Evolutionary conservation across 805 yeast species (phyloP), one percentile per base, ranked within the genome.

Genomic region (Sugiyamaella smithiae): DNA sequence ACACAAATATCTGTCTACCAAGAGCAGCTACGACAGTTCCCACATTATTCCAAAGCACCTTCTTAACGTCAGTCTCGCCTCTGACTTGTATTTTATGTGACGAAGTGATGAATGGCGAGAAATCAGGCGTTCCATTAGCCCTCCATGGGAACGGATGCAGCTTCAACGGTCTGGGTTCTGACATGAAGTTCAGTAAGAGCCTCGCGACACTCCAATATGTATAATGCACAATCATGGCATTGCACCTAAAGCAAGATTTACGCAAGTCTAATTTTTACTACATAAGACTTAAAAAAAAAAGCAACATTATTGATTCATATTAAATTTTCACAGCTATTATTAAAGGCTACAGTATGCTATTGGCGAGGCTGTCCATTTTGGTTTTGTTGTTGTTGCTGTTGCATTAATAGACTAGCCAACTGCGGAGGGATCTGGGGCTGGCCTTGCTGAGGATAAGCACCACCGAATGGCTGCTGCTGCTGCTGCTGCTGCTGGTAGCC

Each of bases 11-110:
- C 19, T 35, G 38, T 20, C 38, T 35, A 19, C 38, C 16, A 14
- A 35, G 22, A 35, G 38, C 38, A 0, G 70, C 68, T 5, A 68
- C 45, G 43, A 63, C 56, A 0, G 63, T 51, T 1, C 64, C 69
- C 1, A 55, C 36, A n/a, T 55, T 43, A 46, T 68, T 67, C 67
- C 67, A 68, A 4, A 49, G 49, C 3, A 58, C 51, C 6, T 38
- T 26, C 22, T 54, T 52, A 14, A 35, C 16, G 12, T 4, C 3
- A 4, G 19, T 16, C 16, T 6, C 20, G 12, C 38, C 38, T 35
- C 38, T 35, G 7, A 12, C 38, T 20, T 35, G 38, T 14, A 19
- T 35, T 35, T 35, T 35, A 35, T 35, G 16, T 4, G 38, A 14
- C 7, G 22, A 14, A 4, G 38, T 16, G 9, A 11, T 16, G 20